Evolutionary conservation across 2,329 filamentous ascomycete species (phyloP).

Genomic region (Pleoardoris graminearum): DNA sequence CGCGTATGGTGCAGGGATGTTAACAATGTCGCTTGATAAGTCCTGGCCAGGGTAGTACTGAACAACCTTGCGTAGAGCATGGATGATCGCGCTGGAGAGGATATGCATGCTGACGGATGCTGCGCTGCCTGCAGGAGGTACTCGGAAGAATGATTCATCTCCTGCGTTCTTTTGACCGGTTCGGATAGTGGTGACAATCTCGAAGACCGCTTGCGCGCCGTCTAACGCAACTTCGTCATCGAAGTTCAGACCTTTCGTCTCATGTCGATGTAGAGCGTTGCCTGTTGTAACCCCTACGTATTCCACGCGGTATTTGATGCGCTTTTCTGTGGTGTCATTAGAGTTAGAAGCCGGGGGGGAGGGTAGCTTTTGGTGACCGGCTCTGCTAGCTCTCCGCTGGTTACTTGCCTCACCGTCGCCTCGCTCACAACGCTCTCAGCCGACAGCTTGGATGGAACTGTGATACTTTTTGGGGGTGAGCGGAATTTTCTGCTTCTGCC

Average conservation of each 20-base stretch:
- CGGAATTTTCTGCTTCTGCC: too few species aligned
- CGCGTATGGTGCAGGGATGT: slow-evolving; percentile 6
- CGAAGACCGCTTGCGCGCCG: slow-evolving; percentile 4
- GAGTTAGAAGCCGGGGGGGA: background rate
- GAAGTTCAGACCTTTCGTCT: slow-evolving; percentile 2
- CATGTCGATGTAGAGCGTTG: slow-evolving; percentile 4
- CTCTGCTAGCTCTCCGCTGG: too few species aligned
- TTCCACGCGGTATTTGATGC: slow-evolving; percentile 5
- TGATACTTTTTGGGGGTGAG: too few species aligned
- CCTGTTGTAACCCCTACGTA: background rate
- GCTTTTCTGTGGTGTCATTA: background rate
- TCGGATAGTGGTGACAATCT: slow-evolving; percentile 2
- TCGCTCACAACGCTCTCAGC: too few species aligned
- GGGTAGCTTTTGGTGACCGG: background rate
- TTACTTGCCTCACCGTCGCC: too few species aligned
- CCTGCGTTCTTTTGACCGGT: background rate
- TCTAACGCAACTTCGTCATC: background rate
- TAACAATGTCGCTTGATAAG: slow-evolving; percentile 1
- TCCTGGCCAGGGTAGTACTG: slow-evolving; percentile 13
- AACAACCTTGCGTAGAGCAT: slow-evolving; percentile 8
- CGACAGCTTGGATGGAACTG: too few species aligned
- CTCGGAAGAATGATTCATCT: background rate
- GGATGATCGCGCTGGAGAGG: slow-evolving; percentile 1
- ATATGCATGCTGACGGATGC: slow-evolving; percentile 10
- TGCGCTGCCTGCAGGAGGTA: background rate